Conservation (phyloP, 768 basidiomycete genomes). For the Hericium alpestre region DNA sequence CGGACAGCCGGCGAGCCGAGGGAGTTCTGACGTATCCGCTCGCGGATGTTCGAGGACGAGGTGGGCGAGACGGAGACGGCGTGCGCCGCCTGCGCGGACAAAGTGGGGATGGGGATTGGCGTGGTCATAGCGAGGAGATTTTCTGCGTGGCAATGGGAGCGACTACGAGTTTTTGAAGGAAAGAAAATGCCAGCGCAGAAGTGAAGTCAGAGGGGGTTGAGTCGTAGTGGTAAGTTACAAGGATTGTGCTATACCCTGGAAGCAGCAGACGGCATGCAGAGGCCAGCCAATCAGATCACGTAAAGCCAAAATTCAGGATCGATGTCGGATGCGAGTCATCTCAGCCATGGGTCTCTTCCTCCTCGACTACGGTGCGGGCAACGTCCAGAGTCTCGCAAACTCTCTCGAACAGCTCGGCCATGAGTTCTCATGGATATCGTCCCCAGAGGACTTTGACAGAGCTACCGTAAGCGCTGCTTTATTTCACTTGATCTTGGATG, state of each 20-base stretch:
- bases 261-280: background rate
- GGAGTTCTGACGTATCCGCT: conserved; percentile 18
- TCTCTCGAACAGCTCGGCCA: conserved; percentile 77
- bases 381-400: conserved; percentile 89
- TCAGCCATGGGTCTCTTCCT: conserved; percentile 47
- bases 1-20: conserved; percentile 25
- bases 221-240: background rate
- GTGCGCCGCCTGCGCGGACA: conserved; percentile 22
- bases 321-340: background rate
- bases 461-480: conserved; percentile 63
- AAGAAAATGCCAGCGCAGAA: background rate
- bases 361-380: conserved; percentile 95
- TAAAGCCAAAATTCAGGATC: background rate
- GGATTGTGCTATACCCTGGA: background rate
- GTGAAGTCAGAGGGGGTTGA: background rate
- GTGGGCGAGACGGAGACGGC: conserved; percentile 50
- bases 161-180: background rate
- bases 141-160: background rate
- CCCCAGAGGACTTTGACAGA: conserved; percentile 70
- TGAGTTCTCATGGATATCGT: conserved; percentile 79
- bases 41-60: conserved; percentile 24
- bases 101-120: conserved; percentile 36
- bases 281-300: background rate
- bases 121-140: conserved; percentile 29
- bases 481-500: conserved; percentile 9